Conservation (phyloP, 2,329 filamentous ascomycete genomes). For the Alternaria novae-zelandiae region DNA sequence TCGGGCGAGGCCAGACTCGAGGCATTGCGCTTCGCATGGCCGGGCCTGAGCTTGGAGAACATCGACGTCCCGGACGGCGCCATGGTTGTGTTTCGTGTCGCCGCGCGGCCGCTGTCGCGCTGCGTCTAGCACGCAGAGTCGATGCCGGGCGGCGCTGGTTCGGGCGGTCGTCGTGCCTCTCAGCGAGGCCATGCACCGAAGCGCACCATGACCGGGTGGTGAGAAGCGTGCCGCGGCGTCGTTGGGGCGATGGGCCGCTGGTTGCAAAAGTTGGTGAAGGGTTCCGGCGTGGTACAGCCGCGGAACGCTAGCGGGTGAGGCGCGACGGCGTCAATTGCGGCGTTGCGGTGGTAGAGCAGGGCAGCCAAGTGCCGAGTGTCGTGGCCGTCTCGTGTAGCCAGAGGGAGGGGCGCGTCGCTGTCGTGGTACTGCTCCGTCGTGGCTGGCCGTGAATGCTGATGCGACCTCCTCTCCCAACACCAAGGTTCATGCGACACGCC, state of each 20-base stretch:
- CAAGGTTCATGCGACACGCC: constrained; percentile 14
- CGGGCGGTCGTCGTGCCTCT: constrained; percentile 30
- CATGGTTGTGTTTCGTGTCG: constrained; percentile 31
- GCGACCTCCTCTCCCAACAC: constrained; percentile 14
- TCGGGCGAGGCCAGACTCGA: constrained; percentile 45
- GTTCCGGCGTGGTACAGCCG: constrained; percentile 32
- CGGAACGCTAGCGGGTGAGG: constrained; percentile 14
- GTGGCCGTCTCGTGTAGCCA: constrained; percentile 2
- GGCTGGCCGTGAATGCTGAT: constrained; percentile 3
- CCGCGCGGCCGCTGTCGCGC: constrained; percentile 25
- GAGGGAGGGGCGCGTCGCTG: constrained; percentile 1
- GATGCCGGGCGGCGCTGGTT: constrained; percentile 6
- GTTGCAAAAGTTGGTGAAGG: constrained; percentile 16
- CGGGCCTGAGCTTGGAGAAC: constrained; percentile 49
- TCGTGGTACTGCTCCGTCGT: not conserved
- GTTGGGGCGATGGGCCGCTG: constrained; percentile 7
- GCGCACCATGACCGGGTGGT: constrained; percentile 33
- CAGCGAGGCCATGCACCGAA: constrained; percentile 42
- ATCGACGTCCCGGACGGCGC: constrained; percentile 49
- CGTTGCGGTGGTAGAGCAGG: not conserved
- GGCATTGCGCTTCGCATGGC: constrained; percentile 48
- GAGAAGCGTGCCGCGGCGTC: constrained; percentile 6
- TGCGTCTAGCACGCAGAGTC: constrained; percentile 11
- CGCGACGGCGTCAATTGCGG: not conserved
- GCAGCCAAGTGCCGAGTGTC: not conserved